phyloP scores from a whole-genome alignment of 176 grass and related monocot genomes.

The Lolium rigidum region DNA sequence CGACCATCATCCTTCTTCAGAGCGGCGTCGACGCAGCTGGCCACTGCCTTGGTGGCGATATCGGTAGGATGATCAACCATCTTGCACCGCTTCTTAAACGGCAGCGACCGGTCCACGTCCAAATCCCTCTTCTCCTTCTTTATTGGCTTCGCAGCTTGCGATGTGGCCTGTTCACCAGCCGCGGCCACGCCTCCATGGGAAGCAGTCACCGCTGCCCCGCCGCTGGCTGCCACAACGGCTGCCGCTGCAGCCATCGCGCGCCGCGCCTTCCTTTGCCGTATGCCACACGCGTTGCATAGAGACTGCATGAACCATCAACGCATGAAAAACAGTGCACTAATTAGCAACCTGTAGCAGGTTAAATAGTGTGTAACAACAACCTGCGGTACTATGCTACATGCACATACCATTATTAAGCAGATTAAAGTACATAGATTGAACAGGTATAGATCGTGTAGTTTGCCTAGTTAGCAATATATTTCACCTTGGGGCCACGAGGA shows the following conservation, averaged over 20 bases:
- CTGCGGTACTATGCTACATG: background rate
- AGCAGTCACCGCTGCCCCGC: slow-evolving; percentile 27
- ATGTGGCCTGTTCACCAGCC: background rate
- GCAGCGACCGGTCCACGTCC: slow-evolving; percentile 65
- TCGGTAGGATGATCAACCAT: slow-evolving; percentile 42
- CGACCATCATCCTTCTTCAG: slow-evolving; percentile 39
- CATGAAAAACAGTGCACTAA: background rate
- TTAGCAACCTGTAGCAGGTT: background rate
- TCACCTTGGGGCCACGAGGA: slow-evolving; percentile 93
- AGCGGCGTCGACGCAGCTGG: background rate
- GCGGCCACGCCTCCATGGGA: slow-evolving; percentile 22
- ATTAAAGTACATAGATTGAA: slow-evolving; percentile 14
- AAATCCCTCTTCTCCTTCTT: slow-evolving; percentile 70
- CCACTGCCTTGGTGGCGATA: background rate
- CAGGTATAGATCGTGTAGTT: slow-evolving; percentile 19
- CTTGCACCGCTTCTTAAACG: slow-evolving; percentile 99
- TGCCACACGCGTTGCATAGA: slow-evolving; percentile 97
- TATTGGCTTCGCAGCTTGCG: slow-evolving; percentile 33
- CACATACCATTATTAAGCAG: background rate
- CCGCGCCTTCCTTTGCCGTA: slow-evolving; percentile 94
- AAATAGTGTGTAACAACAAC: background rate
- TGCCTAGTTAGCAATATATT: slow-evolving; percentile 20
- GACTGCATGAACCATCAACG: slow-evolving; percentile 78
- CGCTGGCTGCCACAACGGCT: background rate
- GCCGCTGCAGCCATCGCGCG: slow-evolving; percentile 61